Percentiles rank a stretch among this genome's conserved stretches.
These are phyloP conservation scores for Ceratocystis lukuohia DNA, from an alignment of 2,329 filamentous ascomycete species.

Conservation along the genomic window DNA sequence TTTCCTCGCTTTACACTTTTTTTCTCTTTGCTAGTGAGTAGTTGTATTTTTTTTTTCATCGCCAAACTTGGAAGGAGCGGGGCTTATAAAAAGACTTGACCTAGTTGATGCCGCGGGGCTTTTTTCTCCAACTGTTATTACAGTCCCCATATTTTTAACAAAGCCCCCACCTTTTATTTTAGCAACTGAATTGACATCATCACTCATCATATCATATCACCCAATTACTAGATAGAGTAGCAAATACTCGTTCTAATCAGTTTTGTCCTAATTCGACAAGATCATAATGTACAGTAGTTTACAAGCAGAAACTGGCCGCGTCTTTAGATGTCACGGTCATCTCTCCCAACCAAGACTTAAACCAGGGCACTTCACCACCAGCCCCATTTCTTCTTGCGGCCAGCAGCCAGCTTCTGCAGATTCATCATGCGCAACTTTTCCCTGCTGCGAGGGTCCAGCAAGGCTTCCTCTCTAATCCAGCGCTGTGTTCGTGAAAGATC, in stretches of 20 bases:
- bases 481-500: slow-evolving; percentile 29
- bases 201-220: background rate
- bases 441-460: slow-evolving; percentile 41
- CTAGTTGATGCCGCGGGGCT: background rate
- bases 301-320: slow-evolving; percentile 2
- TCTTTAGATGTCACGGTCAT: background rate
- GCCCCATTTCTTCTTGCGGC: slow-evolving; percentile 27
- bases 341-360: background rate
- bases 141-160: background rate
- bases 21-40: slow-evolving; percentile 1
- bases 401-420: slow-evolving; percentile 32
- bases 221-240: background rate
- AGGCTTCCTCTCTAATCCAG: slow-evolving; percentile 36
- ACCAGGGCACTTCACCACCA: background rate
- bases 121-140: background rate
- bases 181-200: background rate
- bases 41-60: slow-evolving; percentile 7
- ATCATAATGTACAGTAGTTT: slow-evolving; percentile 17
- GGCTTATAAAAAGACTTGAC: background rate
- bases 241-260: background rate
- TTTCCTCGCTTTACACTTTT: background rate
- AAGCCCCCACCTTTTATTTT: background rate
- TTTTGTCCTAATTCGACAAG: background rate
- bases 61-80: slow-evolving; percentile 15
- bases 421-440: slow-evolving; percentile 42